Evolutionary conservation across 1,139 yeast species (phyloP).

Genomic region (Sugiyamaella xylanicola): DNA sequence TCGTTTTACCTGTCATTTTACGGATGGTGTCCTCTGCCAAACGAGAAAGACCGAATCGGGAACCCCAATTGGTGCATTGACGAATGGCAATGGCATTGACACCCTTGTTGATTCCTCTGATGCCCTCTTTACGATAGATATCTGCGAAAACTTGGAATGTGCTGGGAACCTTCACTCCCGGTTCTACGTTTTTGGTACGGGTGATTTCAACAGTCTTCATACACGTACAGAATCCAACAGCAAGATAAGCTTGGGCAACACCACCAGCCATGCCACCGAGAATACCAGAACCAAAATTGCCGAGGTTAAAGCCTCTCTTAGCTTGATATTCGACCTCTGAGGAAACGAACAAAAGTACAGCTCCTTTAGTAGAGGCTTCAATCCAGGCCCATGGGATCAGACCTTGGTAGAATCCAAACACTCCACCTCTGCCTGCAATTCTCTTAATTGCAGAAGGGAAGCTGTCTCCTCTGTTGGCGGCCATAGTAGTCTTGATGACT

Average conservation of each 20-base stretch:
- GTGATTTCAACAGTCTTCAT: constrained; percentile 98
- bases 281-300: constrained; percentile 81
- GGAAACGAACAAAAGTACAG: constrained; percentile 90
- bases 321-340: constrained; percentile 87
- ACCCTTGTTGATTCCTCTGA: constrained; percentile 93
- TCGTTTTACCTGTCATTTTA: constrained; percentile 55
- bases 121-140: constrained; percentile 81
- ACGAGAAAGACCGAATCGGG: constrained; percentile 90
- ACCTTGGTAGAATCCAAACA: constrained; percentile 92
- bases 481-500: constrained; percentile 94
- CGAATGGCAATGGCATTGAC: constrained; percentile 99
- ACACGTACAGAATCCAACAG: constrained; percentile 97
- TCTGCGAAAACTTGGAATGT: constrained; percentile 85
- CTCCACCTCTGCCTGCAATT: constrained; percentile 93
- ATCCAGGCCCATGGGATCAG: constrained; percentile 99
- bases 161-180: constrained; percentile 71
- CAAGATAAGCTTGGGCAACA: constrained; percentile 90
- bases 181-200: constrained; percentile 73
- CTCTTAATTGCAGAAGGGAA: constrained; percentile 67
- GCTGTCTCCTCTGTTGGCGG: constrained; percentile 81
- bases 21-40: constrained; percentile 87
- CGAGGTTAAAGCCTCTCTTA: constrained; percentile 59
- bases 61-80: constrained; percentile 99
- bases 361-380: constrained; percentile 99
- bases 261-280: constrained; percentile 97